phyloP scores from a whole-genome alignment of 2,329 filamentous ascomycete genomes.

The Zymoseptoria tritici region DNA sequence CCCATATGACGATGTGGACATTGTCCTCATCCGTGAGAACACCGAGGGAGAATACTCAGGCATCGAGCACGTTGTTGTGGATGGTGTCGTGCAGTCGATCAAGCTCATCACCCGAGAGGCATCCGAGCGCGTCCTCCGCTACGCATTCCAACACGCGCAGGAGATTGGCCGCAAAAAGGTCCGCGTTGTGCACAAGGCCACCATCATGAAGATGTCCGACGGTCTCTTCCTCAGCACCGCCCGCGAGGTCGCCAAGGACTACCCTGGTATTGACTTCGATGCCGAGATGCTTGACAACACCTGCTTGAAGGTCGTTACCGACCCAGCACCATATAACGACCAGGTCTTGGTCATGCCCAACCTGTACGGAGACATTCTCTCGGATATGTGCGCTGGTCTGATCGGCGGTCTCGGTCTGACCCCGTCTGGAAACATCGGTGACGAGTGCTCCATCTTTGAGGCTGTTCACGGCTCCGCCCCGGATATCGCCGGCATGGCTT shows the following conservation, averaged over 20 bases:
- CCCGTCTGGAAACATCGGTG: slow-evolving; percentile 96
- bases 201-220: slow-evolving; percentile 99
- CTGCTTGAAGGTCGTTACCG: slow-evolving; percentile 96
- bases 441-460: slow-evolving; percentile 99
- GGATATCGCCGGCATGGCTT: slow-evolving; percentile 90
- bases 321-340: slow-evolving; percentile 95
- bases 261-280: slow-evolving; percentile 91
- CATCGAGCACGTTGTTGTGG: slow-evolving; percentile 96
- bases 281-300: slow-evolving; percentile 98
- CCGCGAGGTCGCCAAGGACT: slow-evolving; percentile 83
- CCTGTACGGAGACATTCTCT: slow-evolving; percentile 98
- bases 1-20: slow-evolving; percentile 94
- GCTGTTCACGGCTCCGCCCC: slow-evolving; percentile 96
- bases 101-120: slow-evolving; percentile 97
- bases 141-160: slow-evolving; percentile 96
- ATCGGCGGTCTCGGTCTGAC: slow-evolving; percentile 96
- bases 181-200: slow-evolving; percentile 97
- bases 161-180: slow-evolving; percentile 93
- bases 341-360: slow-evolving; percentile 98
- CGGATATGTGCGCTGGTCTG: slow-evolving; percentile 97
- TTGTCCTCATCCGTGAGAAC: slow-evolving; percentile 97
- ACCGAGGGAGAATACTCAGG: slow-evolving; percentile 99
- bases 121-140: slow-evolving; percentile 89
- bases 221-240: slow-evolving; percentile 92
- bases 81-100: slow-evolving; percentile 97